Percentiles rank a stretch among this genome's conserved stretches.
phyloP scores from a whole-genome alignment of 2,329 filamentous ascomycete species.

The Clonostachys solani region DNA sequence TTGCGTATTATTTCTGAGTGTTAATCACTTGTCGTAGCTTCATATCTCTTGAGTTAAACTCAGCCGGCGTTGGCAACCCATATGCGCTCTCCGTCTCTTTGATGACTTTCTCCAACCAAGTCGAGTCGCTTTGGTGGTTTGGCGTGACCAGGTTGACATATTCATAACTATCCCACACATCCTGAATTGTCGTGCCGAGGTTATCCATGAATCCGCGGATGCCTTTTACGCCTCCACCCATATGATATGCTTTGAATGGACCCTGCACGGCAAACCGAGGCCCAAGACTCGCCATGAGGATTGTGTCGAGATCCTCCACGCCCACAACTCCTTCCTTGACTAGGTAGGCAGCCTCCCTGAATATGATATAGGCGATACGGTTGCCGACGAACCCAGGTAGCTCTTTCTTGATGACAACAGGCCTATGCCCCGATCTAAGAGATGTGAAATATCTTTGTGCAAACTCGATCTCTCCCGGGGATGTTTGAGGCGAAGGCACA shows the following conservation, averaged over 20 bases:
- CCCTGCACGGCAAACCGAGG: slow-evolving; percentile 12
- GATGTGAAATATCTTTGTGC: background rate
- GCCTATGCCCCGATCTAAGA: slow-evolving; percentile 1
- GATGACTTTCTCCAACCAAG: background rate
- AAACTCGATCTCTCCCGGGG: background rate
- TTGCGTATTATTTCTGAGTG: too few relatives aligned
- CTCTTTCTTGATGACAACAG: slow-evolving; percentile 5
- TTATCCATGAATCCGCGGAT: slow-evolving; percentile 10
- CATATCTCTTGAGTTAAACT: background rate
- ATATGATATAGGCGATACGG: slow-evolving; percentile 1
- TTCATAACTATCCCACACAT: background rate
- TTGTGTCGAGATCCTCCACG: slow-evolving; percentile 20
- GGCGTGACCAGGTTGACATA: background rate
- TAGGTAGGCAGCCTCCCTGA: slow-evolving; percentile 3
- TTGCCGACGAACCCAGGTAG: slow-evolving; percentile 4
- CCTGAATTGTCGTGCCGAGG: slow-evolving; percentile 1
- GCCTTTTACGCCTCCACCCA: slow-evolving; percentile 10
- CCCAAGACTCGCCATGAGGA: slow-evolving; percentile 13
- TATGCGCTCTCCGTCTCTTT: background rate
- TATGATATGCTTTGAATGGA: slow-evolving; percentile 13
- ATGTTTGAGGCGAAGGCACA: slow-evolving; percentile 30
- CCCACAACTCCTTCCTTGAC: slow-evolving; percentile 11
- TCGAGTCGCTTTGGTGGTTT: background rate
- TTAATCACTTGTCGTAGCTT: background rate
- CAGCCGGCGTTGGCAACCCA: background rate